These are phyloP conservation scores for Penicillium sp. DNA, from an alignment of 2,329 filamentous ascomycete genomes.

Conservation along the genomic window DNA sequence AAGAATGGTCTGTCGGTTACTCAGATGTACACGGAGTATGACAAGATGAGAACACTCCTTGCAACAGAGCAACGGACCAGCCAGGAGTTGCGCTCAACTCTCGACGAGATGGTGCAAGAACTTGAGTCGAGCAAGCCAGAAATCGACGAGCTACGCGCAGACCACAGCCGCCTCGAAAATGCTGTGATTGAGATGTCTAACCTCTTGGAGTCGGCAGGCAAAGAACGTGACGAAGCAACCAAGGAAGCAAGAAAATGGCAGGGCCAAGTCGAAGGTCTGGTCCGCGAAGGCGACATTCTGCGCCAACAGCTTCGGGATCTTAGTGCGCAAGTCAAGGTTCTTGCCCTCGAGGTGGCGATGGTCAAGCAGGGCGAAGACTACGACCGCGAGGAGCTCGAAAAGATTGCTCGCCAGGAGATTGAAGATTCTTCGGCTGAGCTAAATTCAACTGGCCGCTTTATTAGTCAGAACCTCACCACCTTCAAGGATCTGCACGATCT, in stretches of 20 bases:
- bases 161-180: slow-evolving; percentile 74
- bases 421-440: slow-evolving; percentile 71
- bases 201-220: slow-evolving; percentile 76
- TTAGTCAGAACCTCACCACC: slow-evolving; percentile 82
- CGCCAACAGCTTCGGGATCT: slow-evolving; percentile 86
- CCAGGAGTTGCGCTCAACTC: slow-evolving; percentile 69
- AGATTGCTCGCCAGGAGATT: slow-evolving; percentile 73
- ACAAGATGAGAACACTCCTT: slow-evolving; percentile 65
- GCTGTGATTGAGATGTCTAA: slow-evolving; percentile 83
- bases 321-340: slow-evolving; percentile 83
- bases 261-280: slow-evolving; percentile 62
- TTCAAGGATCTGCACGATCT: slow-evolving; percentile 84
- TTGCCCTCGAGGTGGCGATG: slow-evolving; percentile 82
- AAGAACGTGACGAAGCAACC: slow-evolving; percentile 74
- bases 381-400: slow-evolving; percentile 73
- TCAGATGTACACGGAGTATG: slow-evolving; percentile 63
- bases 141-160: slow-evolving; percentile 77
- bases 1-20: slow-evolving; percentile 59
- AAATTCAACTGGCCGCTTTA: slow-evolving; percentile 83
- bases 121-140: slow-evolving; percentile 85
- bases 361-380: slow-evolving; percentile 73
- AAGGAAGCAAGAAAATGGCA: slow-evolving; percentile 78
- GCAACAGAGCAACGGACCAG: slow-evolving; percentile 71
- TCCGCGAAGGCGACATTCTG: slow-evolving; percentile 71
- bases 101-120: slow-evolving; percentile 83